These are phyloP conservation scores for Puccinia horiana DNA, from an alignment of 1,284 basidiomycete species.

Conservation along the genomic window DNA sequence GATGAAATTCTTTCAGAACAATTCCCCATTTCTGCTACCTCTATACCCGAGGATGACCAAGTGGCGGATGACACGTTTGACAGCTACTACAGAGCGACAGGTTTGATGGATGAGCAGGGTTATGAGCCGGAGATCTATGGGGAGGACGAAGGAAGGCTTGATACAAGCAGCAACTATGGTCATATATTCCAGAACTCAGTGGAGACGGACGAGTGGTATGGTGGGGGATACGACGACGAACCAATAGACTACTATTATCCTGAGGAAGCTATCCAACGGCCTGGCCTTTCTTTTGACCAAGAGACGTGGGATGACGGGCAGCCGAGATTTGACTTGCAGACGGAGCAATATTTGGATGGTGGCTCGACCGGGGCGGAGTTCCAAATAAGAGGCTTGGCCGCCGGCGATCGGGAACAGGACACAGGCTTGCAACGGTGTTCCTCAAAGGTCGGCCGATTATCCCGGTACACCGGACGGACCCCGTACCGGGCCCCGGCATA, in stretches of 20 bases:
- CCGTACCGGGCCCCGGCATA: constrained; percentile 12
- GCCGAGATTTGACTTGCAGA: background rate
- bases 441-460: constrained; percentile 22
- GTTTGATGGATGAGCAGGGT: background rate
- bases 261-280: background rate
- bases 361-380: constrained; percentile 1
- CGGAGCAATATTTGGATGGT: background rate
- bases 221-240: background rate
- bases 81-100: background rate
- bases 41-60: background rate
- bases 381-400: background rate
- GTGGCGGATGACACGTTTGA: background rate
- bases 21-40: background rate
- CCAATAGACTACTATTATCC: constrained; percentile 1
- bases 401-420: background rate
- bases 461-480: constrained; percentile 13
- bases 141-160: background rate
- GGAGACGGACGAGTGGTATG: background rate
- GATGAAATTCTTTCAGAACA: background rate
- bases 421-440: background rate
- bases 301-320: background rate
- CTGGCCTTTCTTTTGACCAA: background rate
- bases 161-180: background rate
- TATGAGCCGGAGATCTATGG: background rate
- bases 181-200: background rate